Conservation (phyloP, 176 grass and related monocot species). For the Aegilops sharonensis region DNA sequence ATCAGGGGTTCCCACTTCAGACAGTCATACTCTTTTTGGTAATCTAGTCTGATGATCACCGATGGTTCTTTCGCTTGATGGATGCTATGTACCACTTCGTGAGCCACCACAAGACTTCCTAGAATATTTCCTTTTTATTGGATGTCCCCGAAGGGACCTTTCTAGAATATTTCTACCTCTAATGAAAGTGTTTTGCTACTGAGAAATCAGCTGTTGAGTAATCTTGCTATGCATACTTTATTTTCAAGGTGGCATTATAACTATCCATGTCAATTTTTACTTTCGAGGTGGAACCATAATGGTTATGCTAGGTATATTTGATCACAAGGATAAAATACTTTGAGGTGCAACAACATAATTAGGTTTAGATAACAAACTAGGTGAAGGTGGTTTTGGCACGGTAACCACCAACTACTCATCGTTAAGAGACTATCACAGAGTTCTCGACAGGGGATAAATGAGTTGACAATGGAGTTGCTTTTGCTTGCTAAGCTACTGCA, state of each 20-base stretch:
- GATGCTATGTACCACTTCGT: no score
- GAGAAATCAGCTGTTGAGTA: not conserved
- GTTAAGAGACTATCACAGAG: not conserved
- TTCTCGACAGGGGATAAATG: not conserved
- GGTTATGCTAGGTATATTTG: not conserved
- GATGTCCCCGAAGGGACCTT: no score
- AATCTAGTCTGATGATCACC: no score
- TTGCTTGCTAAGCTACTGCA: not conserved
- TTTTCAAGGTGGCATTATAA: not conserved
- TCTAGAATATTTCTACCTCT: no score
- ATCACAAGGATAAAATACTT: not conserved
- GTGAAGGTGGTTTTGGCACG: not conserved
- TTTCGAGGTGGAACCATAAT: no score
- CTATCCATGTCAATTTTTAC: no score
- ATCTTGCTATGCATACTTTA: not conserved
- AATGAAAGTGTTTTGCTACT: no score
- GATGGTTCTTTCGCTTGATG: no score
- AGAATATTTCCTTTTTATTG: no score
- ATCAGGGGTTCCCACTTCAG: slow-evolving; percentile 47
- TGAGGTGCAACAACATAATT: not conserved
- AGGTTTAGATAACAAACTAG: not conserved
- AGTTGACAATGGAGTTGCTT: not conserved
- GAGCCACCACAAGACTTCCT: no score
- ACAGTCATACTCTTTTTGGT: no score
- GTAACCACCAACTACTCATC: not conserved